A percentile compares a stretch with the other conserved stretches of the same genome.
These are phyloP conservation scores for Boletus eberwhitei DNA, from an alignment of 768 basidiomycete genomes.

Conservation along the genomic window DNA sequence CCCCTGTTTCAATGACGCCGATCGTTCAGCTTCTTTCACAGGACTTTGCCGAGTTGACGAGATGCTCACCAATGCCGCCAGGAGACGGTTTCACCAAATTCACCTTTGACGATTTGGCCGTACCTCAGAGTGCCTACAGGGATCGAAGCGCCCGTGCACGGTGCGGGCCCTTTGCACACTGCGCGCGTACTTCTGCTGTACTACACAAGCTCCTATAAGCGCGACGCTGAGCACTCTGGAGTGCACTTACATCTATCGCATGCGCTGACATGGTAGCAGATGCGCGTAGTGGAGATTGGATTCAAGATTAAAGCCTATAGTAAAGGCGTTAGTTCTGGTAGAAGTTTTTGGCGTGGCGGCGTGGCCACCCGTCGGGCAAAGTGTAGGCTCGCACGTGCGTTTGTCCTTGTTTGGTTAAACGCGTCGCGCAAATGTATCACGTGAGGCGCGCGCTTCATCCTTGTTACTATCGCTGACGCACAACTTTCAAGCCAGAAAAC, in stretches of 20 bases:
- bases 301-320: not conserved
- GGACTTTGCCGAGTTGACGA: constrained; percentile 3
- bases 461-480: not conserved
- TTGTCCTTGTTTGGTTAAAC: constrained; percentile 23
- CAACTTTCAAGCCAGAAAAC: not conserved
- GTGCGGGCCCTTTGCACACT: constrained; percentile 61
- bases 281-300: not conserved
- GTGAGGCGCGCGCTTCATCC: constrained; percentile 3
- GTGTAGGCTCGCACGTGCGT: not conserved
- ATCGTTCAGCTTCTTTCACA: constrained; percentile 18
- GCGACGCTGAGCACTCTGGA: not conserved
- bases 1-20: constrained; percentile 45
- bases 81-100: constrained; percentile 60
- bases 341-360: not conserved
- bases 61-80: constrained; percentile 72
- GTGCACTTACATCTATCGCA: constrained; percentile 31
- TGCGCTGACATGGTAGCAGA: constrained; percentile 18
- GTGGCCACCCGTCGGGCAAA: not conserved
- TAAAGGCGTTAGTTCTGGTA: not conserved
- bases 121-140: constrained; percentile 63
- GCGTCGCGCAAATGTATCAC: constrained; percentile 23
- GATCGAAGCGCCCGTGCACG: constrained; percentile 55
- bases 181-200: constrained; percentile 70
- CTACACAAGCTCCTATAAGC: constrained; percentile 36
- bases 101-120: constrained; percentile 43